Evolutionary conservation across 345 rosid species (phyloP), one percentile per base, ranked within the genome.

Genomic region (Brassica carinata): DNA sequence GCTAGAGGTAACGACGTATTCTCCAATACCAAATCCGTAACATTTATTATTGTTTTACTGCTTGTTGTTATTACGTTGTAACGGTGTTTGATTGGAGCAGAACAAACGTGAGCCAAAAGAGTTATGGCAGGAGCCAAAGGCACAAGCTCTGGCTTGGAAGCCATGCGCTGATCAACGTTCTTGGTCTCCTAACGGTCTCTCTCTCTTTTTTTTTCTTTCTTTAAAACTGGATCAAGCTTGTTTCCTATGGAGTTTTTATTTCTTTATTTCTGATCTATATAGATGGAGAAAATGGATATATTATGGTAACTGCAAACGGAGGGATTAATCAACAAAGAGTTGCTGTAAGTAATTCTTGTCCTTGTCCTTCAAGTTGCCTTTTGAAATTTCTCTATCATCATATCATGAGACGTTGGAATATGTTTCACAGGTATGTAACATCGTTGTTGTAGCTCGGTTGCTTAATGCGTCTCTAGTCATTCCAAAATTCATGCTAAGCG

Each of bases 291-390:
- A 96, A 93, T 70, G 99, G 99, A 85, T 96, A 93, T 83, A 86
- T 96, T 62, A 72, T 89, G 90, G 83, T 93, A 79, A 96, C 99
- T 68, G 98, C 98, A 83, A 96, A 96, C 80, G 99, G 99, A 80
- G 98, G 99, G 72, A 90, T 96, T 43, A 96, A 91, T 85, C 99
- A 96, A 89, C 99, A 93, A 87, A 79, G 98, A 77, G 99, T 96
- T 64, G 98, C 99, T 72, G 99, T 93, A 86, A 86, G 90, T 70
- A 64, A 64, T 27, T 19, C 55, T 64, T 43, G n/a, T 70, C 10
- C 14, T 75, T n/a, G 5, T 48, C 58, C 26, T 74, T 68, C 7
- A 33, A 19, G n/a, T 48, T 34, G 1, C 53, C 8, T 30, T 51
- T 33, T 64, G 13, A 72, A 26, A 14, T 30, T 29, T 45, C 33